These are phyloP conservation scores for Saccharomycopsis capsularis DNA, from an alignment of 805 yeast genomes.

Conservation along the genomic window DNA sequence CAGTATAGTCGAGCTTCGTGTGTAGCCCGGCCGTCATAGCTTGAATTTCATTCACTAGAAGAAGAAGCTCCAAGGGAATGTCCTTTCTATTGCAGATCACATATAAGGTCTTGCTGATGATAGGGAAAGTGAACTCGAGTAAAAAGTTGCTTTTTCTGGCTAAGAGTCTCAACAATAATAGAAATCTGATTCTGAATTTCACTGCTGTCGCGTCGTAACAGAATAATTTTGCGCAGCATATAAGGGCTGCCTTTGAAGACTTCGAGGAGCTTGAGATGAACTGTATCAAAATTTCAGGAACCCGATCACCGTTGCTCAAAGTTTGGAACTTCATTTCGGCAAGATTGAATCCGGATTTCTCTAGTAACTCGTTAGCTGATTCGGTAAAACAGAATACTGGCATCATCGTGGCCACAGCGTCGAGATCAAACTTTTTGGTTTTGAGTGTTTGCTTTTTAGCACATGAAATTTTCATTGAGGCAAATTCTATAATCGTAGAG, in stretches of 20 bases:
- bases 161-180: conserved; percentile 5
- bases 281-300: conserved; percentile 5
- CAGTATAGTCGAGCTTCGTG: too few relatives aligned
- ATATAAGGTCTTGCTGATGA: background rate
- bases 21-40: background rate
- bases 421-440: conserved; percentile 1
- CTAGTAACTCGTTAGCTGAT: background rate
- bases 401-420: background rate
- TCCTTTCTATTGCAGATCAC: background rate
- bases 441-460: conserved; percentile 6
- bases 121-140: conserved; percentile 8
- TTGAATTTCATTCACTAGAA: conserved; percentile 1
- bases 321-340: background rate
- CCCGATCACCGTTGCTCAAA: conserved; percentile 5
- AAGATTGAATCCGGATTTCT: conserved; percentile 2
- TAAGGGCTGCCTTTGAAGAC: background rate
- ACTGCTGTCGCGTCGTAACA: background rate
- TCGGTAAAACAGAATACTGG: conserved; percentile 6
- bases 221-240: conserved; percentile 2
- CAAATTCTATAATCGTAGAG: background rate
- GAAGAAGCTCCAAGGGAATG: background rate
- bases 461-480: background rate
- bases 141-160: background rate
- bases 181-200: conserved; percentile 3
- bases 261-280: background rate